Base-by-base conservation (phyloP, 371 early-diverging fungal species). In the Syncephalis plumigaleata region DNA sequence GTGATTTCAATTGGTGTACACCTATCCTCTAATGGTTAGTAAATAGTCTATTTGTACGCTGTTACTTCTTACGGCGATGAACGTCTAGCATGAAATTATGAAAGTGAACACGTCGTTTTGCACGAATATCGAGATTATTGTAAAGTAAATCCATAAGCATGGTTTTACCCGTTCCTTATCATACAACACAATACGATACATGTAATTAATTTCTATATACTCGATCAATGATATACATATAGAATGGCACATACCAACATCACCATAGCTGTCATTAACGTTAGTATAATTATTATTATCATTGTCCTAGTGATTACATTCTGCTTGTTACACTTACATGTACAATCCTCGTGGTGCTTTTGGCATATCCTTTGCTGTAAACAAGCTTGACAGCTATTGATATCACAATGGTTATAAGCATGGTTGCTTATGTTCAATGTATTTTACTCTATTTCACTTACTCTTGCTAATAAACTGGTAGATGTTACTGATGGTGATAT, bases 91-190 rank as follows among this genome's bases (percentile, higher is more conserved):
- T 92, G 53, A 92, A 94, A 8, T 85, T 85, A 57, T 96, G 91
- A 55, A 91, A 94, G 55, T 96, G 94, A 8, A 93, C 79, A 2
- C 94, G 75, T 22, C 81, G 68, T 59, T 92, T 91, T 21, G 79
- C 65, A 2, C 60, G 36, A n/a, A 71, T 70, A 1, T 73, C 63
- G 8, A 86, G 52, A 1, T 83, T 68, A 53, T 84, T 68, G 61
- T 79, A 93, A 51, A 93, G 87, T 43, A 96, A 59, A 61, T 96
- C 91, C 97, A 96, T 96, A n/a, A 87, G 70, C 74, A 90, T 87
- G 0, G 94, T 92, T 53, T 96, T 96, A 17, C 97, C 97, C 0
- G 83, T 82, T 20, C 87, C 75, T 51, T 46, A 17, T 27, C 16
- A n/a, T n/a, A n/a, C n/a, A n/a, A n/a, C n/a, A n/a, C n/a, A 24